Evolutionary conservation across 2,329 filamentous ascomycete species (phyloP), one percentile per base, ranked within the genome.

Genomic region (Penicillium sp.): DNA sequence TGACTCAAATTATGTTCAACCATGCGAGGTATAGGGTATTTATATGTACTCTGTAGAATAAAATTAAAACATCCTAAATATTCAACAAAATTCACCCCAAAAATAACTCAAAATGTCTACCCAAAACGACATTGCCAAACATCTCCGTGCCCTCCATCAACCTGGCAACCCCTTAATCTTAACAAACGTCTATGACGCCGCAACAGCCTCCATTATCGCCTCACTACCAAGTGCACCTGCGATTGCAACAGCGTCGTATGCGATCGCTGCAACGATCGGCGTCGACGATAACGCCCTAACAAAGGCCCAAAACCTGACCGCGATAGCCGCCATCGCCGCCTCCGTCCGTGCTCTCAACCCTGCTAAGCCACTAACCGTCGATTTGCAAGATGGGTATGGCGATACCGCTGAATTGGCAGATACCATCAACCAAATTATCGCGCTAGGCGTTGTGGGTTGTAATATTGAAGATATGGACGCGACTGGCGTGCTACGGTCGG

Each of bases 381-480:
- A 87, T 62, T 66, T 86, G 2, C 83, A 86, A 67, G 84, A 87
- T 61, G 84, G 84, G 0, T 87, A 85, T 58, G 80, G 78, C 2
- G 69, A 76, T 19, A 74, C 84, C 2, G 76, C 72, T 5, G 74
- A 78, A 5, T n/a, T 67, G 11, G 55, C 58, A 19, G 49, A 57
- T 16, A 79, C 75, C 0, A 72, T 85, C 2, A 66, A 68, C 6
- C 65, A 64, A 2, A 73, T 80, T 1, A 77, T 86, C n/a, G 66
- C 73, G 3, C 56, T 79, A 0, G 84, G 84, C 0, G 83, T 76
- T 0, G 80, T 81, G 1, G 84, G 84, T 0, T 80, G 78, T 45
- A 87, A 87, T 61, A 75, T 87, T 3, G 84, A 87, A 57, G 84
- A 87, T 53, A 75, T 61, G 53, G 76, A 73, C 67, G 76, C 64